Evolutionary conservation across 164 flowering plant genomes (phyloP), one percentile per base, ranked within the genome.

Genomic region (Stephania cephalantha): DNA sequence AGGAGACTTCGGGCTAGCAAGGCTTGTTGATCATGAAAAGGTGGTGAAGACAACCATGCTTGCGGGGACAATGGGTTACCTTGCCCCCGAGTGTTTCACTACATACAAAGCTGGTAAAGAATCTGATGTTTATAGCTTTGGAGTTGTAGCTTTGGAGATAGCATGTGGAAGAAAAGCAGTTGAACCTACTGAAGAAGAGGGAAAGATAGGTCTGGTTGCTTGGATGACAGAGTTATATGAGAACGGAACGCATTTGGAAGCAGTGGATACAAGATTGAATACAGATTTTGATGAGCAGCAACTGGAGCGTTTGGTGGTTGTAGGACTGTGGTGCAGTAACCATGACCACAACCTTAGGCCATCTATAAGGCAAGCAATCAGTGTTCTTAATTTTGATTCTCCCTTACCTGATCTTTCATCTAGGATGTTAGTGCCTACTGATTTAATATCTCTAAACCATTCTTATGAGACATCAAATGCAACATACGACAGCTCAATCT

Each of bases 51-150:
- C 87, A 12, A 87, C 88, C 1, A 79, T 77, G 1, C 65, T 85
- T 71, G 87, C 90, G 1, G 90, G 90, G 22, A 87, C 87, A 3
- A 73, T 83, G 81, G 90, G 88, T 29, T 87, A 87, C 82, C 20
- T 87, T 53, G 87, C 90, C 4, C 90, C 88, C 2, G 88, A 87
- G 52, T 87, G 84, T 68, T 22, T 81, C 22, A 81, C 75, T 2
- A 84, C 85, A 0, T 86, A 84, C 12, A 86, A 82, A 70, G 84
- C 88, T 30, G 82, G 88, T 46, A 87, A 83, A 61, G 85, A 87
- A 63, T 84, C 87, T 0, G 89, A 87, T 72, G 86, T 87, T 12
- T 87, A 81, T 30, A 87, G 89, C 72, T 87, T 87, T 35, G 89
- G 88, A 35, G 76, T 84, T 2, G 87, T 85, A 48, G 85, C 88